Evolutionary conservation across 441 rosid species (phyloP).

Genomic region (Pelargonium citronellum): DNA sequence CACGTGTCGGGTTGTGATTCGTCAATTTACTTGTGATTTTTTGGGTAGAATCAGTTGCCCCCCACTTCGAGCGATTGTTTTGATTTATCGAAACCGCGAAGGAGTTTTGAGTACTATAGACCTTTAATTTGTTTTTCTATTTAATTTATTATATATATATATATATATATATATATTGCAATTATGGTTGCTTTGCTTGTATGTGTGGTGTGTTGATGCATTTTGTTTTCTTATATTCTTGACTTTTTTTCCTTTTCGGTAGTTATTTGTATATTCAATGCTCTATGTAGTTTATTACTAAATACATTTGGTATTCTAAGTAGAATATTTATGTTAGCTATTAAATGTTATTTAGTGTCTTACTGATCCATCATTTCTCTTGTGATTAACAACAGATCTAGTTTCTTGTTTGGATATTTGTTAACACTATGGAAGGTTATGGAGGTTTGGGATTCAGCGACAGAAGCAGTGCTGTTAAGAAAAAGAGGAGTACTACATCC

Average conservation of each 20-base stretch:
- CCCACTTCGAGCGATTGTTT: too few relatives aligned
- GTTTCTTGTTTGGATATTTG: constrained; percentile 14
- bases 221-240: too few relatives aligned
- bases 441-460: constrained; percentile 45
- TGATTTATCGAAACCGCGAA: too few relatives aligned
- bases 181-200: too few relatives aligned
- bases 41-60: too few relatives aligned
- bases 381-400: constrained; percentile 15
- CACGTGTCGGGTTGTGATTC: too few relatives aligned
- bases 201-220: too few relatives aligned
- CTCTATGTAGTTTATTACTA: background rate
- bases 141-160: too few relatives aligned
- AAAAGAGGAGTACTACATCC: constrained; percentile 57
- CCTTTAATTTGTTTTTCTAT: too few relatives aligned
- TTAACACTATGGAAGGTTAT: constrained; percentile 45
- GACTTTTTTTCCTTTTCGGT: background rate
- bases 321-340: background rate
- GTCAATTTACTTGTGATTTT: too few relatives aligned
- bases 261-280: background rate
- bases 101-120: too few relatives aligned
- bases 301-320: background rate
- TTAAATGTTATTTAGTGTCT: background rate
- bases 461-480: constrained; percentile 54
- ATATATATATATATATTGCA: too few relatives aligned
- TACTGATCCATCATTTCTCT: background rate